Base-by-base conservation (phyloP, 768 basidiomycete species). In the Boletus pseudo-olivaceus region DNA sequence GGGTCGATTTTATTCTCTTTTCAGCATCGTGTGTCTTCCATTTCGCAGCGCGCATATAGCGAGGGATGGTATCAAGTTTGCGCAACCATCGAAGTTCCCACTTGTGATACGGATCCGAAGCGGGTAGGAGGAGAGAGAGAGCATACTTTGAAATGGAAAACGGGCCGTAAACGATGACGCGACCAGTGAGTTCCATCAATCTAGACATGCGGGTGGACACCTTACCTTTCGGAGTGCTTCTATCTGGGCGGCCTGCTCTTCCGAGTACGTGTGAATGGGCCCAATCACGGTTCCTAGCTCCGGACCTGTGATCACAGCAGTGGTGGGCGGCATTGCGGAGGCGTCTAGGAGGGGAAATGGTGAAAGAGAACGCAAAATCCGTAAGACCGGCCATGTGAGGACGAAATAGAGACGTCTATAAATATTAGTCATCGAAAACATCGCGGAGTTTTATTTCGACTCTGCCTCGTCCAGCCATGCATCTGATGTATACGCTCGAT, bases 401-500 rank as follows among this genome's bases (percentile, higher is more conserved):
- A n/a, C n/a, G n/a, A n/a, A 23, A 23, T 2, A 23, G 23, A 23
- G 23, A 23, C 4, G 23, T 23, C 23, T 23, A 23, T 39, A 12
- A 19, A 14, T 45, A 46, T 26, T 30, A 27, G 55, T 20, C 33
- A 34, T 10, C 29, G 14, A 7, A 12, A 33, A 27, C 37, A 30
- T 54, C 57, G 57, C 63, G 64, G 64, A 57, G 64, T 61, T 57
- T 55, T 9, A 53, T 41, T 49, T 33, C 2, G 17, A 39, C 34
- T 38, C n/a, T 45, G 4, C 10, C 26, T 51, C 47, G 37, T 52
- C n/a, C 68, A 68, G 77, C 58, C 67, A 98, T 98, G 96, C 95
- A 98, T 84, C 78, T 98, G 66, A 98, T 98, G 96, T 98, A 96
- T 75, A 89, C 88, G 15, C 60, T 88, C 42, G 88, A 93, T 63